Conservation (phyloP, 495 filamentous ascomycete genomes). For the Neurospora sp. region DNA sequence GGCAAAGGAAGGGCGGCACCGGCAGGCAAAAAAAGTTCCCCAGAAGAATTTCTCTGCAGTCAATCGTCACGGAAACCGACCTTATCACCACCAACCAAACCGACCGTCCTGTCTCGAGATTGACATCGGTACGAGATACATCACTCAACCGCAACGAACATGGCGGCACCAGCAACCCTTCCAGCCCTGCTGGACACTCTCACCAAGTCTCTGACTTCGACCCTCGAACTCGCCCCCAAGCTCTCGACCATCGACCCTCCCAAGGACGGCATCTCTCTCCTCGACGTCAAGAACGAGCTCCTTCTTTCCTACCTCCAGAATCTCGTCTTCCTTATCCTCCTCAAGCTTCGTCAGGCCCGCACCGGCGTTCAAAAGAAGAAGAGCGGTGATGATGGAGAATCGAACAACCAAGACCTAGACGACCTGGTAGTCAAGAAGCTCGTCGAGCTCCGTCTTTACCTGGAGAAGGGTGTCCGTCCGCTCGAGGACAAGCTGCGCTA, state of each 20-base stretch:
- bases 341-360: conserved; percentile 60
- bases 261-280: conserved; percentile 80
- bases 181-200: conserved; percentile 53
- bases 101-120: background rate
- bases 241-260: conserved; percentile 48
- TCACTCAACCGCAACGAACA: conserved; percentile 11
- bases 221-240: conserved; percentile 52
- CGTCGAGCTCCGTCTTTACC: conserved; percentile 72
- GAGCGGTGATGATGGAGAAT: conserved; percentile 6
- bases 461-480: conserved; percentile 83
- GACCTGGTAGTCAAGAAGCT: conserved; percentile 64
- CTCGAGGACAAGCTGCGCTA: conserved; percentile 80
- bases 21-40: background rate
- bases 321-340: conserved; percentile 75
- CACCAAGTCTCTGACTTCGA: conserved; percentile 50
- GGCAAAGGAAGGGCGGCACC: background rate
- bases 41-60: background rate
- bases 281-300: conserved; percentile 91
- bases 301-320: conserved; percentile 94
- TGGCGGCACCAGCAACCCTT: conserved; percentile 41
- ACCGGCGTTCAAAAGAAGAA: conserved; percentile 23
- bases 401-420: conserved; percentile 19
- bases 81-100: background rate
- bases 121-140: background rate
- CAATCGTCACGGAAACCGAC: background rate